Percentiles rank a stretch among this genome's conserved stretches.
Evolutionary conservation across 148 eudicot genomes (phyloP).

Genomic region (Vaccinium macrocarpon): DNA sequence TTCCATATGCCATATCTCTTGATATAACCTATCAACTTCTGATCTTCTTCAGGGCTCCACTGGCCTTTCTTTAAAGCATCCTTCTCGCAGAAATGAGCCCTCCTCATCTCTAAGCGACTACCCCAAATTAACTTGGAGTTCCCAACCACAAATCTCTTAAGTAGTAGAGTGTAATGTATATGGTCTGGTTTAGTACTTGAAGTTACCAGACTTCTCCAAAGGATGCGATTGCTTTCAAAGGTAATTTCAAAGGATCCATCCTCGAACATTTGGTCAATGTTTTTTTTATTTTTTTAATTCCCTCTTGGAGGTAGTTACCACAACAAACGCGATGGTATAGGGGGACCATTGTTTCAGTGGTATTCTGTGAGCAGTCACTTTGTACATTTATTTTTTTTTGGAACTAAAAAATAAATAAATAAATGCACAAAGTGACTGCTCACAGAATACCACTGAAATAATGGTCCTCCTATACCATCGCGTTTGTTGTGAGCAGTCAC

Average conservation of each 20-base stretch:
- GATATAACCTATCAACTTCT: slow-evolving; percentile 27
- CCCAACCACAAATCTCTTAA: background rate
- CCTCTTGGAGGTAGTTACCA: background rate
- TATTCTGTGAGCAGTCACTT: no score
- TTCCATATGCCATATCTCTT: slow-evolving; percentile 34
- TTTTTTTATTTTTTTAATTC: background rate
- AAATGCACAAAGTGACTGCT: no score
- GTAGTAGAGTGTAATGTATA: background rate
- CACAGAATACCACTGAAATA: no score
- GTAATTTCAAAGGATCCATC: background rate
- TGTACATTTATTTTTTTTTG: no score
- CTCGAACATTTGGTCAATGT: background rate
- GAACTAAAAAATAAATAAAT: no score
- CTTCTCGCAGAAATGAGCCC: slow-evolving; percentile 15
- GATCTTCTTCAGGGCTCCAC: slow-evolving; percentile 41
- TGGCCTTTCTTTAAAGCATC: slow-evolving; percentile 29
- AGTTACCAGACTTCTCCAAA: background rate
- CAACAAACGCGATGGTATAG: no score
- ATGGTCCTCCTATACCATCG: no score
- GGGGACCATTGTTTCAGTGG: no score
- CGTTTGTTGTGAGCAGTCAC: no score
- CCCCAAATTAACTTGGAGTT: background rate
- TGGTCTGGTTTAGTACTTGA: background rate
- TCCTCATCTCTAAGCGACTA: slow-evolving; percentile 18
- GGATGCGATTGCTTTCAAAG: background rate